Base-by-base conservation (phyloP, 192 early-diverging fungal species). In the Neocallimastix lanati region DNA sequence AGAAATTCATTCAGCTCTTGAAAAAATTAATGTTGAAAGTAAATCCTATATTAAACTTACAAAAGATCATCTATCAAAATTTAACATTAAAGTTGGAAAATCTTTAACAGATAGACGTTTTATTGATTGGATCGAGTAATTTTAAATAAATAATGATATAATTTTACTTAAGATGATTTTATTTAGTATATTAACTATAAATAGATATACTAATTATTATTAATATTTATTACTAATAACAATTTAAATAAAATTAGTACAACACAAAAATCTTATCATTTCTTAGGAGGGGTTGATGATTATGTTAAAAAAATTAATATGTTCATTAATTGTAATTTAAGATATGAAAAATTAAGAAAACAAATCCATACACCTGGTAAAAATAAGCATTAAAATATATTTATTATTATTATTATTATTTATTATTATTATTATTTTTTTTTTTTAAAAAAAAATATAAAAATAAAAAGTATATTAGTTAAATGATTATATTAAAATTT, bases 181-280 rank as follows among this genome's bases (percentile, higher is more conserved):
- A n/a, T n/a, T n/a, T n/a, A n/a, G n/a, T n/a, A n/a, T n/a, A n/a
- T n/a, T n/a, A n/a, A n/a, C n/a, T n/a, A n/a, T n/a, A n/a, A n/a
- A 33, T 33, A 33, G 11, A 33, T 33, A 33, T 33, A 33, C 11
- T 6, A 6, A 33, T 6, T 33, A 33, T 33, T 33, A 33, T 33
- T 33, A 6, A 33, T 33, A 33, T 6, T 6, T 33, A 33, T 33
- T 33, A 33, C 30, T 33, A 33, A 33, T 33, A 33, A 33, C n/a
- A n/a, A n/a, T n/a, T 37, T 13, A 13, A 37, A 13, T 13, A 13
- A 37, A 2, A 81, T 81, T 29, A 77, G 28, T 28, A 76, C 87
- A 29, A 79, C 78, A 29, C 77, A 81, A 15, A 81, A 83, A 14
- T 80, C 80, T 29, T 67, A 79, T 84, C 28, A 83, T 4, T 40